Conservation (phyloP, 352 stramenopile genomes). For the Peronosclerospora sorghi region DNA sequence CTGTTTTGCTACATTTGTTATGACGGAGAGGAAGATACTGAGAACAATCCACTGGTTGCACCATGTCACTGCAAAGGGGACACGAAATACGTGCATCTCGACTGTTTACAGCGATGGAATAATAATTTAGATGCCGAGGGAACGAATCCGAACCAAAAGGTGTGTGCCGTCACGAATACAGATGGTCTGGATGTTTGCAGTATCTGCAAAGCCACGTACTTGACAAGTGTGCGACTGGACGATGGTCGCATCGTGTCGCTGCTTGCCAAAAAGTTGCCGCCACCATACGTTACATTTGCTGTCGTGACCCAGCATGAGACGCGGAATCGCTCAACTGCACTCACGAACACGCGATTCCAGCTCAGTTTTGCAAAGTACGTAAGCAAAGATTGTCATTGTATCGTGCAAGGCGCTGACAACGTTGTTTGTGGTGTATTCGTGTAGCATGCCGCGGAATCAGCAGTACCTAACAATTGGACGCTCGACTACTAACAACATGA, state of each 20-base stretch:
- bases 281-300: slow-evolving; percentile 86
- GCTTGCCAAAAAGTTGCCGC: slow-evolving; percentile 76
- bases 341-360: slow-evolving; percentile 89
- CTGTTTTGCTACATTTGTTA: too few relatives aligned
- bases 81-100: slow-evolving; percentile 87
- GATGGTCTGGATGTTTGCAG: slow-evolving; percentile 83
- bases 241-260: slow-evolving; percentile 80
- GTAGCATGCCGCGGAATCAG: too few relatives aligned
- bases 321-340: slow-evolving; percentile 59
- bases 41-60: too few relatives aligned
- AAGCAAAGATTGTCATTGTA: too few relatives aligned
- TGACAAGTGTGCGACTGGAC: slow-evolving; percentile 81
- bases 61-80: too few relatives aligned
- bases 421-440: too few relatives aligned
- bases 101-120: slow-evolving; percentile 89
- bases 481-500: too few relatives aligned
- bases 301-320: slow-evolving; percentile 87
- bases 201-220: slow-evolving; percentile 87
- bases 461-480: too few relatives aligned
- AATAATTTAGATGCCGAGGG: slow-evolving; percentile 76
- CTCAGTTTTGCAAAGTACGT: slow-evolving; percentile 86
- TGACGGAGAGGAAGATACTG: too few relatives aligned
- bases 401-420: too few relatives aligned
- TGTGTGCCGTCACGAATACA: slow-evolving; percentile 85
- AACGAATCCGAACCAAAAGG: slow-evolving; percentile 75